phyloP scores from a whole-genome alignment of 805 yeast species.

The Pichia manshurica region DNA sequence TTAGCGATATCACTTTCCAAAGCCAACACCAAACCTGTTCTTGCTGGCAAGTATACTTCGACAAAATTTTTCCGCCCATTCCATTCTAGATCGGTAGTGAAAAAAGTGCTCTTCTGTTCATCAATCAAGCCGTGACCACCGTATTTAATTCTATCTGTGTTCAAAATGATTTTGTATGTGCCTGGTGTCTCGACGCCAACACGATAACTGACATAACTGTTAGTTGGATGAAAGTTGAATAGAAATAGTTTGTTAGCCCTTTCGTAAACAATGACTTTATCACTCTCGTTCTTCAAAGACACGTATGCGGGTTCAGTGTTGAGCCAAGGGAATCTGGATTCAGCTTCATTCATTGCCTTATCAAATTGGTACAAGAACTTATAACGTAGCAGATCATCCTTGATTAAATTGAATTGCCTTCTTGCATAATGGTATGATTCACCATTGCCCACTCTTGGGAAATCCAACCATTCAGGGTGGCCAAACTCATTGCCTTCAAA shows the following conservation, averaged over 20 bases:
- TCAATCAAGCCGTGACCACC: constrained; percentile 83
- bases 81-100: constrained; percentile 76
- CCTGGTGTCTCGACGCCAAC: constrained; percentile 86
- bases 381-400: constrained; percentile 77
- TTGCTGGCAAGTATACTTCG: constrained; percentile 76
- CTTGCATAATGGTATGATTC: constrained; percentile 92
- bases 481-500: constrained; percentile 99
- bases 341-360: constrained; percentile 73
- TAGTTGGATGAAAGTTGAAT: constrained; percentile 84
- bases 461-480: constrained; percentile 98
- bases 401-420: constrained; percentile 84
- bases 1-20: constrained; percentile 25
- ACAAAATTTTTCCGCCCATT: constrained; percentile 69
- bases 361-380: constrained; percentile 78
- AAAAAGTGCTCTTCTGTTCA: constrained; percentile 44
- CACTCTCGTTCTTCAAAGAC: constrained; percentile 81
- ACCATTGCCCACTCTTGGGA: constrained; percentile 84
- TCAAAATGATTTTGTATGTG: constrained; percentile 63
- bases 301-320: constrained; percentile 69
- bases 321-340: constrained; percentile 66
- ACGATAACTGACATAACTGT: constrained; percentile 80
- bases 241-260: constrained; percentile 79
- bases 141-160: constrained; percentile 61
- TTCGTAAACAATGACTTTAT: constrained; percentile 85
- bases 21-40: constrained; percentile 63